Evolutionary conservation across 306 rosid species (phyloP).

Genomic region (Castanea crenata): DNA sequence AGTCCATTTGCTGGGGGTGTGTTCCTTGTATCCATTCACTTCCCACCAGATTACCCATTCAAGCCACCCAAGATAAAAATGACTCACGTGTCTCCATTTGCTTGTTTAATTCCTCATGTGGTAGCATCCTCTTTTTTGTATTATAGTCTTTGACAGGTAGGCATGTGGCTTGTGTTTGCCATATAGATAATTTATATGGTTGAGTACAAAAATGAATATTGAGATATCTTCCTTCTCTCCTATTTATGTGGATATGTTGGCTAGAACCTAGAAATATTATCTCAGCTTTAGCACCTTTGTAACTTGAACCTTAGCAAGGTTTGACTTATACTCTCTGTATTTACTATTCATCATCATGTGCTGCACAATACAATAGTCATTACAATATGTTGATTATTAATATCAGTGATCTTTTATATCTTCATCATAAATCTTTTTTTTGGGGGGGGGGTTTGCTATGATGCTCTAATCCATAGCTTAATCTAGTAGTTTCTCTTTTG

Average conservation of each 20-base stretch:
- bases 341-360: not conserved
- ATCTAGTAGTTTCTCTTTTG: not conserved
- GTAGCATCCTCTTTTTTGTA: too few species aligned
- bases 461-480: not conserved
- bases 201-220: not conserved
- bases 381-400: not conserved
- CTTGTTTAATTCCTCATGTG: not conserved
- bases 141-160: not conserved
- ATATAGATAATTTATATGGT: not conserved
- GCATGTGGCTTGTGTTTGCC: not conserved
- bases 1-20: constrained; percentile 64
- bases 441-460: not conserved
- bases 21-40: constrained; percentile 56
- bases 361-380: constrained; percentile 5
- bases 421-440: not conserved
- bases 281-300: not conserved
- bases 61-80: constrained; percentile 53
- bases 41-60: constrained; percentile 62
- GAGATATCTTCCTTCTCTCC: not conserved
- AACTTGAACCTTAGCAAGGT: constrained; percentile 4
- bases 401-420: not conserved
- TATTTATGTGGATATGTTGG: not conserved
- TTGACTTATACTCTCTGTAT: not conserved
- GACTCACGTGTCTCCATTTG: not conserved
- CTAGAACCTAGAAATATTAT: not conserved